Evolutionary conservation across 2,329 filamentous ascomycete species (phyloP), one percentile per base, ranked within the genome.

Genomic region (Neurospora sp.): DNA sequence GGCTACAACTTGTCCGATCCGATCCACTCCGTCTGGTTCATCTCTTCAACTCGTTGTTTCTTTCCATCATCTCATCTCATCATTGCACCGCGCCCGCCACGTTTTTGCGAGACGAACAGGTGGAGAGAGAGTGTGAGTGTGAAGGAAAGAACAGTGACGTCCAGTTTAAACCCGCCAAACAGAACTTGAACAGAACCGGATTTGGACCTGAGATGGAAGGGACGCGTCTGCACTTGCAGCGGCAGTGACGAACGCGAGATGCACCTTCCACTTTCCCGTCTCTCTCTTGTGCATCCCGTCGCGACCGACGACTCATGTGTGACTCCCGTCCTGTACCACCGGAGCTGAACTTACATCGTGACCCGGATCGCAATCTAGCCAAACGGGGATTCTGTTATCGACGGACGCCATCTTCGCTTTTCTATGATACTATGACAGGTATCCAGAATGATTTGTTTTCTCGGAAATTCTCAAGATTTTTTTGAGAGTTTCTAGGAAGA

Each of bases 281-380:
- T 33, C 43, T 40, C 4, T 28, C 43, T 7, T 36, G 42, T 28
- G 68, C 33, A 52, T 52, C 19, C 19, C 43, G 6, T 40, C n/a
- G 28, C 67, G 28, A 9, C 15, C 3, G 28, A 3, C 23, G 39
- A 38, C 28, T 17, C 7, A 33, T 10, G 23, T 33, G 40, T n/a
- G 4, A 17, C 33, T 13, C 38, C 40, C 36, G 9, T 17, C n/a
- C 69, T 19, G 23, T 7, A 9, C 23, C 38, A 19, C 66, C 62
- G 17, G n/a, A 23, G 13, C 52, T 33, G 5, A 72, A 83, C 87
- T 81, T 82, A 90, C 89, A 86, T 93, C 91, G 76, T 88, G 85
- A 73, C 87, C 87, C 13, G 87, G 87, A 76, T 89, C 87, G 73
- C 86, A 89, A 76, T 89, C 87, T 73, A 89, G 79, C 86, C 86